Evolutionary conservation across 192 early-diverging fungal genomes (phyloP).

Genomic region (Linnemannia zychae): DNA sequence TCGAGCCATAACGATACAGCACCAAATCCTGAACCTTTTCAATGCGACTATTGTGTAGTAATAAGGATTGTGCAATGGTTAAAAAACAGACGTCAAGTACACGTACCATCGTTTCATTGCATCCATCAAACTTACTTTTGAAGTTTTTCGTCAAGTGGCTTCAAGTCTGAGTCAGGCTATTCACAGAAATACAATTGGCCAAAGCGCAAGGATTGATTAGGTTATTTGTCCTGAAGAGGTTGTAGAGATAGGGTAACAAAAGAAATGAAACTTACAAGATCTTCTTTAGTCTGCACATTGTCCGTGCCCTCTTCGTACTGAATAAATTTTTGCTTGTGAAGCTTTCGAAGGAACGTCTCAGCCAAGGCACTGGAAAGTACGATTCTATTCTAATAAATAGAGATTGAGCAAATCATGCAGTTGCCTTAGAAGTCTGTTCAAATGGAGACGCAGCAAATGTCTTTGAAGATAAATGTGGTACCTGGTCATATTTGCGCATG

Average conservation of each 20-base stretch:
- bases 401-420: constrained; percentile 2
- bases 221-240: too few relatives aligned
- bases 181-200: too few relatives aligned
- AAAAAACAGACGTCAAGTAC: neutral
- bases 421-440: neutral
- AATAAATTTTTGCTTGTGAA: constrained; percentile 70
- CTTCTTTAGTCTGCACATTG: constrained; percentile 64
- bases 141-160: constrained; percentile 69
- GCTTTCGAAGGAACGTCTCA: constrained; percentile 74
- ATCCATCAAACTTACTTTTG: constrained; percentile 26
- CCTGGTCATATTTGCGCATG: constrained; percentile 77
- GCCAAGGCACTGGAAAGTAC: constrained; percentile 76
- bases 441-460: too few relatives aligned
- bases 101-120: neutral
- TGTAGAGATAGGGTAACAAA: neutral
- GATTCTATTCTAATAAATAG: constrained; percentile 60
- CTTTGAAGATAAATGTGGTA: constrained; percentile 16
- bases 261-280: constrained; percentile 42
- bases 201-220: neutral
- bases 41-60: constrained; percentile 56
- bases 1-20: constrained; percentile 85
- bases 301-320: constrained; percentile 68
- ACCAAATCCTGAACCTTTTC: constrained; percentile 82
- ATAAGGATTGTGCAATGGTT: neutral
- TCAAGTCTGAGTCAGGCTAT: constrained; percentile 62